Base-by-base conservation (phyloP, 306 rosid genomes). In the Prosopis cineraria region DNA sequence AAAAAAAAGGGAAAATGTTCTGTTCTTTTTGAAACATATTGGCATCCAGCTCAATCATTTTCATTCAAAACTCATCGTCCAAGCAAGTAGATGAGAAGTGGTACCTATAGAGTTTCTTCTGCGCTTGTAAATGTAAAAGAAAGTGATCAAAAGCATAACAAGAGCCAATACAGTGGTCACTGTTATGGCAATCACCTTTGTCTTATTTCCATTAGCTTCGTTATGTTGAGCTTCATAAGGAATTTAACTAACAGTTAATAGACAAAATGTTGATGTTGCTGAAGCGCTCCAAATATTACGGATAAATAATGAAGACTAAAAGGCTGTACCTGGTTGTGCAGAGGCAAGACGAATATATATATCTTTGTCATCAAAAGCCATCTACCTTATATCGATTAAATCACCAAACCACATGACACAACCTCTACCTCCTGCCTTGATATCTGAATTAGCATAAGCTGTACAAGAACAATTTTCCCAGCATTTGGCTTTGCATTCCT, bases 401-500 rank as follows among this genome's bases (percentile, higher is more conserved):
- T 80, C 83, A 6, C 78, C 78, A 10, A 70, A 86, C 85, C 87
- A 83, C 59, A 83, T 41, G 31, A 65, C 37, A 75, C 87, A 86
- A 7, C 84, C 78, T 58, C 56, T 79, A 16, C 77, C 78, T 48
- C 16, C 75, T 20, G 33, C 77, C 16, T 44, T 59, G 1, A 81
- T 7, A 72, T 72, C 77, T 4, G 78, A 41, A 34, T 75, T 71
- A 6, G 90, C 62, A 60, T 83, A 83, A 60, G 84, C 86, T 5
- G 20, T 45, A 20, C 82, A 78, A 45, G 71, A 70, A 78, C 82
- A 78, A 22, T 78, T 60, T 1, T 44, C 30, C 65, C 63, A 22
- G 77, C 82, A 70, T 25, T 60, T 78, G 0, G 9, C 64, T 24
- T 44, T 78, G 33, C 82, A 78, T 10, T 78, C 72, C 39, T 4